Conservation (phyloP, 78 protist species). For the Protostelium mycophagum region DNA sequence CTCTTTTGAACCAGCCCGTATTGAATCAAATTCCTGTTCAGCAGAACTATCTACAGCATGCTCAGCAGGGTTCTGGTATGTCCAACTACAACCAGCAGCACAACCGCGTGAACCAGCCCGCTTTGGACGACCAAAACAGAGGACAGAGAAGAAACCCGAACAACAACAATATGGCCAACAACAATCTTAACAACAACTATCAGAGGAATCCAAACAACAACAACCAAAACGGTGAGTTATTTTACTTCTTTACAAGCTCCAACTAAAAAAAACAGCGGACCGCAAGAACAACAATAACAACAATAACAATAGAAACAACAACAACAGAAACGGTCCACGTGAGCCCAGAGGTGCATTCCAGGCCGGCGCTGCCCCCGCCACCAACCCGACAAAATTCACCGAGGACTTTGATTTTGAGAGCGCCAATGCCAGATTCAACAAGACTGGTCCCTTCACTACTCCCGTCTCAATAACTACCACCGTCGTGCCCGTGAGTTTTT, state of each 20-base stretch:
- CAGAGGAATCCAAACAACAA: background rate
- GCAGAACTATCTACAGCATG: too few relatives aligned
- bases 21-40: too few relatives aligned
- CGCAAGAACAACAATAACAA: too few relatives aligned
- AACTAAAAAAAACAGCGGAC: too few relatives aligned
- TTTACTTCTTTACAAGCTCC: too few relatives aligned
- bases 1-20: too few relatives aligned
- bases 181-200: background rate
- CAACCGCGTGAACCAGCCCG: background rate
- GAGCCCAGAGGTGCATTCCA: too few relatives aligned
- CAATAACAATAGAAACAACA: background rate
- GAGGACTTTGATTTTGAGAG: background rate
- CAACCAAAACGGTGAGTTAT: too few relatives aligned
- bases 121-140: too few relatives aligned
- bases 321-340: background rate
- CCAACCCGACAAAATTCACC: background rate
- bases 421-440: background rate
- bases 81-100: background rate
- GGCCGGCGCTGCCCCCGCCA: background rate
- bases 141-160: background rate
- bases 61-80: background rate
- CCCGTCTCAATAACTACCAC: too few relatives aligned
- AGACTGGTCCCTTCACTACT: too few relatives aligned
- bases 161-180: background rate
- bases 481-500: background rate